Evolutionary conservation across 768 basidiomycete species (phyloP).

Genomic region (Russula dissimulans): DNA sequence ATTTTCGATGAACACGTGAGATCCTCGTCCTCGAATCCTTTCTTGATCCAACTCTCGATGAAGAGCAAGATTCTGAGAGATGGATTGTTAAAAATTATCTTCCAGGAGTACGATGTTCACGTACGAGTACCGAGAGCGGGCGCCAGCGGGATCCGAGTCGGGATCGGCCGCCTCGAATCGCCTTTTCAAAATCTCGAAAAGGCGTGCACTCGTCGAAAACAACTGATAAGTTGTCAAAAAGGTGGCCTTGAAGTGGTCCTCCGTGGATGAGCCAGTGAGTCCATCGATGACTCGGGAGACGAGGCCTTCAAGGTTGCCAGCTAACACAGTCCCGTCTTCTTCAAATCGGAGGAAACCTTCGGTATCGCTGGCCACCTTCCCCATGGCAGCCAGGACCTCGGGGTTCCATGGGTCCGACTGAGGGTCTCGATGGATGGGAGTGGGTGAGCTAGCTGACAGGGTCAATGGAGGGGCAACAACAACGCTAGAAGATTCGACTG

Average conservation of each 20-base stretch:
- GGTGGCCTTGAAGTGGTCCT: not conserved
- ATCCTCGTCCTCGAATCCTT: slow-evolving; percentile 7
- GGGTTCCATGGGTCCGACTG: not conserved
- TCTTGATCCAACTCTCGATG: slow-evolving; percentile 11
- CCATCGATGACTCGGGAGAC: not conserved
- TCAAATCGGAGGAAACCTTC: not conserved
- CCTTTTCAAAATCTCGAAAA: slow-evolving; percentile 6
- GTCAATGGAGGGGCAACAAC: not conserved
- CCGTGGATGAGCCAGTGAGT: not conserved
- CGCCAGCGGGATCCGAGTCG: not conserved
- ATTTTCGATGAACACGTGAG: slow-evolving; percentile 1
- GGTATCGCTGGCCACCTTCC: not conserved
- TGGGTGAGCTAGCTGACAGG: not conserved
- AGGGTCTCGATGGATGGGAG: not conserved
- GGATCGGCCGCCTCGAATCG: not conserved
- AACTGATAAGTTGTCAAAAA: slow-evolving; percentile 10
- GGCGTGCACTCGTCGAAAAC: not conserved
- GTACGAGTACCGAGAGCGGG: not conserved
- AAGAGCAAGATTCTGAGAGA: slow-evolving; percentile 5
- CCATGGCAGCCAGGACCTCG: not conserved
- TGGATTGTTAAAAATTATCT: not conserved
- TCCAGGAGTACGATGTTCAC: not conserved
- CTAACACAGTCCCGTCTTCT: slow-evolving; percentile 8
- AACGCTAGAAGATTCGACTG: not conserved
- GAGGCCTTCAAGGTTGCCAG: slow-evolving; percentile 13